Conservation (phyloP, 2,329 filamentous ascomycete species). For the Talaromyces funiculosus region DNA sequence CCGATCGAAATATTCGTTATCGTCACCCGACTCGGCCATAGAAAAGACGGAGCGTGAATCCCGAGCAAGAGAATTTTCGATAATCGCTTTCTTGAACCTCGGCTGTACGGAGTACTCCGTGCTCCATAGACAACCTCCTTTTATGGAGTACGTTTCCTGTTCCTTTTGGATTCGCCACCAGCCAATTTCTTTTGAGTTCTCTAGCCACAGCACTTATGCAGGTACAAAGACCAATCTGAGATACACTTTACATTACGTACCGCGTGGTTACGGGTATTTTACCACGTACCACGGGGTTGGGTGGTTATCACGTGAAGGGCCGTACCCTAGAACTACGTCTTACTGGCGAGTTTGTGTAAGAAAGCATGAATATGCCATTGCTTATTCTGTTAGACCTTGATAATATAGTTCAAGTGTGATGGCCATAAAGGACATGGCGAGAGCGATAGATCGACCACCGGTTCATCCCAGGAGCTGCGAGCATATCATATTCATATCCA, state of each 20-base stretch:
- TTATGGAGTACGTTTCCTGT: neutral
- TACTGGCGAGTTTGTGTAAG: neutral
- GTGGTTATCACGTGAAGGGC: neutral
- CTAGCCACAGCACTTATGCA: conserved; percentile 1
- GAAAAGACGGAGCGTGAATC: neutral
- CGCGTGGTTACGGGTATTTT: neutral
- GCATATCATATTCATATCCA: no score
- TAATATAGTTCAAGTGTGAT: neutral
- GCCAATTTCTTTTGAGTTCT: conserved; percentile 2
- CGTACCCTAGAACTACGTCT: neutral
- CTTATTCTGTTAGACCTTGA: no score
- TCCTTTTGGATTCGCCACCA: neutral
- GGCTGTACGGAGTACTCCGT: neutral
- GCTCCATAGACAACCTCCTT: neutral
- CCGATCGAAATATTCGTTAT: neutral
- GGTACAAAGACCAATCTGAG: neutral
- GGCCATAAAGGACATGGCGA: no score
- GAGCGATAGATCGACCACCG: no score
- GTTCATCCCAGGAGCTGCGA: no score
- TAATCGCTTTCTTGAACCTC: neutral
- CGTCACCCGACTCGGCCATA: neutral
- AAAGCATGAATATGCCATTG: neutral
- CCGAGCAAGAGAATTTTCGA: neutral
- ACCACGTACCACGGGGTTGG: neutral
- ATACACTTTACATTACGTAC: neutral